Evolutionary conservation across 139 green algal genomes (phyloP).

Genomic region (Picochlorum sp.): DNA sequence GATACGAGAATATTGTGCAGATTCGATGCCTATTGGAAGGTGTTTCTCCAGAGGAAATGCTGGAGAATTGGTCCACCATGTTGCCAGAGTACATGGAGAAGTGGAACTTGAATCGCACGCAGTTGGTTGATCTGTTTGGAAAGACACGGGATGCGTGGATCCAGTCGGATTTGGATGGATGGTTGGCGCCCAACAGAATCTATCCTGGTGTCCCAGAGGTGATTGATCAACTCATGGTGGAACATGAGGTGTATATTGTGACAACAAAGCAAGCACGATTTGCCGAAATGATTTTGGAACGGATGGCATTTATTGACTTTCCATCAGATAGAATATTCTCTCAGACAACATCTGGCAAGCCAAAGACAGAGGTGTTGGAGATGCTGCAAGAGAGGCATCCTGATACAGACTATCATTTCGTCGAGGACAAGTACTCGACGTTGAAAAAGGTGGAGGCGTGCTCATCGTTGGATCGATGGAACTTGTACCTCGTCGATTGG

Average conservation of each 20-base stretch:
- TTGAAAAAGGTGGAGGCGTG: slow-evolving; percentile 73
- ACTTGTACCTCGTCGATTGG: slow-evolving; percentile 88
- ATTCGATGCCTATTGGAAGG: slow-evolving; percentile 79
- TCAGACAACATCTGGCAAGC: slow-evolving; percentile 60
- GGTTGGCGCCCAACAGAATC: slow-evolving; percentile 88
- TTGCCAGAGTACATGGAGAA: slow-evolving; percentile 62
- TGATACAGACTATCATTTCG: slow-evolving; percentile 54
- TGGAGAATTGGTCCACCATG: slow-evolving; percentile 62
- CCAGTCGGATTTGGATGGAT: slow-evolving; percentile 68
- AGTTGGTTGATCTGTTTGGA: slow-evolving; percentile 88
- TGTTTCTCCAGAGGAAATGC: slow-evolving; percentile 60
- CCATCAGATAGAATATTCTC: slow-evolving; percentile 74
- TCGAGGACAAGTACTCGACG: slow-evolving; percentile 86
- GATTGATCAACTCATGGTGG: slow-evolving; percentile 39
- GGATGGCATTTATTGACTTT: slow-evolving; percentile 75
- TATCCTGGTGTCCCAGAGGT: slow-evolving; percentile 75
- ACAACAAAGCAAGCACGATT: slow-evolving; percentile 96
- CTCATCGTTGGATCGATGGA: slow-evolving; percentile 42
- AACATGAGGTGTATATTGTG: slow-evolving; percentile 89
- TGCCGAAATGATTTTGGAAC: slow-evolving; percentile 68
- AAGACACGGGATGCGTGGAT: slow-evolving; percentile 92
- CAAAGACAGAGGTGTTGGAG: slow-evolving; percentile 70
- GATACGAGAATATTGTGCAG: slow-evolving; percentile 96
- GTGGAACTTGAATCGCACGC: slow-evolving; percentile 58
- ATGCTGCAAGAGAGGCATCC: slow-evolving; percentile 51